Base-by-base conservation (phyloP, 768 basidiomycete species). In the Rhizopogon salebrosus region DNA sequence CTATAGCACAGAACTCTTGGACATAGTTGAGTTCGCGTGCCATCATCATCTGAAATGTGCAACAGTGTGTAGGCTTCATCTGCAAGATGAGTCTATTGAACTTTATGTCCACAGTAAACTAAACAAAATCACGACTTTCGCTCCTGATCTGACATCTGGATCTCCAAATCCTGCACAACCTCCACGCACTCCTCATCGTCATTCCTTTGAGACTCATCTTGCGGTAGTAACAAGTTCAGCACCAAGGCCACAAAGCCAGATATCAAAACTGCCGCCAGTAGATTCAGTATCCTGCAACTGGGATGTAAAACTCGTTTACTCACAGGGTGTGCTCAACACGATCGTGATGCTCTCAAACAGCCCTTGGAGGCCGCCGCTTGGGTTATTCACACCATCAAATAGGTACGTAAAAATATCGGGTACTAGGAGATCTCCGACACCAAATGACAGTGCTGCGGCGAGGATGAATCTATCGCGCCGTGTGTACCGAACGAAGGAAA, bases 291-390 rank as follows among this genome's bases (percentile, higher is more conserved):
- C 6, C 27, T 26, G 29, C 31, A 14, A 26, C 39, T 10, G 14
- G 8, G 0, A 20, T 1, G 1, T 11, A 11, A 24, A 36, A 35
- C 10, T 23, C 10, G 41, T 64, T 0, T 6, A 69, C 85, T 75
- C 65, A 89, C 89, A 92, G 35, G 89, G 91, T 1, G 89, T 92
- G 55, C 81, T 84, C 52, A 92, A 67, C 35, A 92, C 70, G 60
- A 93, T 92, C 29, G 85, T 85, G 55, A 92, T 89, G 4, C 87
- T 86, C 62, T 83, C 74, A 55, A 94, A 80, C 42, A 92, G 71
- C 1, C 89, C 88, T 55, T 77, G 69, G 20, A 92, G 69, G 0
- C 83, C 85, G 29, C 69, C 72, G 52, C 66, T 80, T 6, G 80
- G 73, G 42, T 75, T 69, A 0, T 62, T 58, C 1, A 91, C 83